Conservation (phyloP, 2,329 filamentous ascomycete genomes). For the Rhexocercosporidium sp. region DNA sequence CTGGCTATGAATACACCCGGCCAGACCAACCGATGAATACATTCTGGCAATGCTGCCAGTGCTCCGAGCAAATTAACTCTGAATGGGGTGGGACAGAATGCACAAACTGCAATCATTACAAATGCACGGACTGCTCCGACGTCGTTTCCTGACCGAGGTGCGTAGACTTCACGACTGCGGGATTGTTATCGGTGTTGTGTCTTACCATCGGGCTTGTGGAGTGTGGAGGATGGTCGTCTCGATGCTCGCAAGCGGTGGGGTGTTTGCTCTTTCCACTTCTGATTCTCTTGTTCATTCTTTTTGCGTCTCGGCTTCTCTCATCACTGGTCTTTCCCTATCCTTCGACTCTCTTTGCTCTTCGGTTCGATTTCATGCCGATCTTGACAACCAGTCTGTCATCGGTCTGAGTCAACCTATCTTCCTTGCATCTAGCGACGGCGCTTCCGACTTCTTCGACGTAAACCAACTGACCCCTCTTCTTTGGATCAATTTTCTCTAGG, state of each 20-base stretch:
- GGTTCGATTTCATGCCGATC: neutral
- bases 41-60: conserved; percentile 30
- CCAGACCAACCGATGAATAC: neutral
- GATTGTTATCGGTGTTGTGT: neutral
- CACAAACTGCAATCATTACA: conserved; percentile 27
- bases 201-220: neutral
- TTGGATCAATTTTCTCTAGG: neutral
- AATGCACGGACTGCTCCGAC: conserved; percentile 9
- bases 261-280: neutral
- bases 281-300: neutral
- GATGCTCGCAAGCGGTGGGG: neutral
- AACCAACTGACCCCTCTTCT: too few species aligned
- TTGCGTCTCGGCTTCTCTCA: neutral
- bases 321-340: neutral
- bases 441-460: neutral
- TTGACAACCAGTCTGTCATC: too few species aligned
- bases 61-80: conserved; percentile 23
- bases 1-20: neutral
- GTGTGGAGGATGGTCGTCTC: neutral
- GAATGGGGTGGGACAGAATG: conserved; percentile 17
- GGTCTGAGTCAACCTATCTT: neutral
- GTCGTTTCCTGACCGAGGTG: neutral
- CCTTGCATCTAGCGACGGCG: neutral
- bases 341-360: neutral
- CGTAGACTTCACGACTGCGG: neutral